Evolutionary conservation across 495 filamentous ascomycete genomes (phyloP).

Genomic region (Penicillium bovifimosum): DNA sequence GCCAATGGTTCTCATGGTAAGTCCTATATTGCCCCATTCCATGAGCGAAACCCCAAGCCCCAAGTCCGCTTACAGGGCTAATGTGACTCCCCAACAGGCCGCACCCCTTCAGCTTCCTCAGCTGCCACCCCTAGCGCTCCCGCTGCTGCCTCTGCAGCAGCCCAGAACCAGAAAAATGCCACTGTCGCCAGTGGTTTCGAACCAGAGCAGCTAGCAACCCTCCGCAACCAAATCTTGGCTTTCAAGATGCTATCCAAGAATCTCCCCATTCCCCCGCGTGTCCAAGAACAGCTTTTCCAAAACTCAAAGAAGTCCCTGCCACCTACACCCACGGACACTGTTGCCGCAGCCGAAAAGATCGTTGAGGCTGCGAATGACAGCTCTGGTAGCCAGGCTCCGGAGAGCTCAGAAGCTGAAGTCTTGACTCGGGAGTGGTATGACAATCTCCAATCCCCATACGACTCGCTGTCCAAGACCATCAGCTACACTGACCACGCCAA

Average conservation of each 20-base stretch:
- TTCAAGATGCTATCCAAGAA: slow-evolving; percentile 82
- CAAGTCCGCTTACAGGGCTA: not conserved
- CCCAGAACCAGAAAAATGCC: slow-evolving; percentile 34
- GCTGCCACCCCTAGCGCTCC: slow-evolving; percentile 24
- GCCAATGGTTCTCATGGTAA: slow-evolving; percentile 51
- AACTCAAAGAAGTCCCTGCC: slow-evolving; percentile 58
- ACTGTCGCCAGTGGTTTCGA: slow-evolving; percentile 54
- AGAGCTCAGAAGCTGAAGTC: slow-evolving; percentile 24
- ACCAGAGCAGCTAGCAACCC: slow-evolving; percentile 60
- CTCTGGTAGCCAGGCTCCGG: slow-evolving; percentile 29
- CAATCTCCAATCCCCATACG: slow-evolving; percentile 63
- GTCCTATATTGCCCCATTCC: not conserved
- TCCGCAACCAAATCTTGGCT: slow-evolving; percentile 73
- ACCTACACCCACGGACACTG: slow-evolving; percentile 51
- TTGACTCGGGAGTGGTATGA: slow-evolving; percentile 47
- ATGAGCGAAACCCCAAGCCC: not conserved
- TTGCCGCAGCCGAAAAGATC: slow-evolving; percentile 48
- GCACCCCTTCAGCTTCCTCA: slow-evolving; percentile 44
- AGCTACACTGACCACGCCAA: slow-evolving; percentile 71
- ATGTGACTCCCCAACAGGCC: slow-evolving; percentile 18
- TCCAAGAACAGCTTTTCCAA: slow-evolving; percentile 71
- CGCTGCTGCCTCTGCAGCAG: slow-evolving; percentile 12
- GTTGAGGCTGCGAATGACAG: slow-evolving; percentile 45
- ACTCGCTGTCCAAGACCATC: slow-evolving; percentile 52
- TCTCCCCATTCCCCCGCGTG: slow-evolving; percentile 61